Conservation (phyloP, 176 grass and related monocot genomes). For the Cymbopogon citratus region DNA sequence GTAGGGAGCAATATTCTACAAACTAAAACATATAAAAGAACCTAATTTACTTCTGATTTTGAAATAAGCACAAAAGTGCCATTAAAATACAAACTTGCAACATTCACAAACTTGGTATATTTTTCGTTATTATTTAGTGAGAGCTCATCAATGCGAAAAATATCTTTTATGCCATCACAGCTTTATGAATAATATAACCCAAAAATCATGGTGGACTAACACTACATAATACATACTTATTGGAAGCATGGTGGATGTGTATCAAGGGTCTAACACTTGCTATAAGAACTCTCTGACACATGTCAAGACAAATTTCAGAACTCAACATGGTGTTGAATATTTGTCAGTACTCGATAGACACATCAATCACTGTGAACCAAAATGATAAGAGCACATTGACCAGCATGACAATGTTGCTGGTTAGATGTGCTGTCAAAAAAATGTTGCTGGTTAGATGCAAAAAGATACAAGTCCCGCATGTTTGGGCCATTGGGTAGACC, state of each 20-base stretch:
- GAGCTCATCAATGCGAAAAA: not conserved
- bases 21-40: not conserved
- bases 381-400: not conserved
- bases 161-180: not conserved
- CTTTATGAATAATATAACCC: not conserved
- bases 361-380: not conserved
- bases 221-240: not conserved
- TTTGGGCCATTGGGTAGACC: not conserved
- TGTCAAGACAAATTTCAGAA: not conserved
- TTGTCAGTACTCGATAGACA: not conserved
- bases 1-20: not conserved
- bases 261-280: not conserved
- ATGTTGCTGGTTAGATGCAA: not conserved
- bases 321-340: not conserved
- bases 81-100: not conserved
- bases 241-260: not conserved
- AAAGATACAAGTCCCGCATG: not conserved
- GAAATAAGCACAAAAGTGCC: not conserved
- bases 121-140: not conserved
- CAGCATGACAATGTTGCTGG: not conserved
- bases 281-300: not conserved
- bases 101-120: not conserved
- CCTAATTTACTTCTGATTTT: not conserved
- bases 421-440: no score
- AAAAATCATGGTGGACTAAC: not conserved